Base-by-base conservation (phyloP, 2,329 filamentous ascomycete species). In the Colletotrichum shisoi region DNA sequence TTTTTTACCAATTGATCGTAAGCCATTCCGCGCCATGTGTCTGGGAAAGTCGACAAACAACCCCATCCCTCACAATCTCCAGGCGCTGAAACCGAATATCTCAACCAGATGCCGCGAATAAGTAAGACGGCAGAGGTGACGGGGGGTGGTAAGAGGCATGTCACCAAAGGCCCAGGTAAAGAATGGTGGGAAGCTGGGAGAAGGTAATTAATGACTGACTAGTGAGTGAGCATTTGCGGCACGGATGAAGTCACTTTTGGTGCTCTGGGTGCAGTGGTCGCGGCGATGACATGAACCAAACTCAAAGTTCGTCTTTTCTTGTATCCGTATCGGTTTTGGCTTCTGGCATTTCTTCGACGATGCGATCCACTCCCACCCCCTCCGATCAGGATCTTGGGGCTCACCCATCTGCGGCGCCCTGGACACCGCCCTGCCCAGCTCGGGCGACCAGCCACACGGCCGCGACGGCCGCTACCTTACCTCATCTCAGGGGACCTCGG, bases 261-360 rank as follows among this genome's bases (percentile, higher is more conserved):
- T 31, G 48, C 52, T 53, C 53, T 59, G 61, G 53, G 31, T 67
- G 54, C 48, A 59, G 60, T 49, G 54, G 54, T 64, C 24, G 64
- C 63, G 58, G 64, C 64, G 64, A 64, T 64, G 64, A 64, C 64
- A 67, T 49, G 64, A 67, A 67, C 64, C 61, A 64, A 67, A 67
- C 64, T 67, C 64, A 67, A 67, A 67, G 64, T 67, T 67, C 64
- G 64, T 67, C 64, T 59, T 67, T 67, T 67, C 64, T 67, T 56
- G 61, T 8, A 39, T 67, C 64, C 60, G 60, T 56, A 39, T 67
- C 64, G 64, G 60, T 56, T 64, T 67, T 64, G 63, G 52, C 46
- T 65, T 65, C 63, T 67, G 63, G 63, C 63, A 67, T 67, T 62
- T 67, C 53, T 67, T 67, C 64, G 54, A 64, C 61, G 54, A 42